Conservation (phyloP, 768 basidiomycete species). For the Sutorius australiensis region DNA sequence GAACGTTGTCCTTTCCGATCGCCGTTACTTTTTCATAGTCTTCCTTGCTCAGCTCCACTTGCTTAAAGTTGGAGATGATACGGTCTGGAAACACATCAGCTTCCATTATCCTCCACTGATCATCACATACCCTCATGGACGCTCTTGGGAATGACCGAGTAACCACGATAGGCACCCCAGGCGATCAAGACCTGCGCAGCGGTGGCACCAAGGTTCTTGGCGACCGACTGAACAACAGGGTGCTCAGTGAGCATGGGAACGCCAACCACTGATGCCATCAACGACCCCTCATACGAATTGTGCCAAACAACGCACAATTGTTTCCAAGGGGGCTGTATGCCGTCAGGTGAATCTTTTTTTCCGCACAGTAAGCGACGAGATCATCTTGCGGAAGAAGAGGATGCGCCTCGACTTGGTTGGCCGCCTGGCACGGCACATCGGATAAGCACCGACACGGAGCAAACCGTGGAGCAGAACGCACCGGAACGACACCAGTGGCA, state of each 20-base stretch:
- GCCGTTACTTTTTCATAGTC: conserved; percentile 54
- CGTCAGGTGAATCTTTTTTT: conserved; percentile 68
- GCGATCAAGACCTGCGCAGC: conserved; percentile 81
- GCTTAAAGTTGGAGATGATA: conserved; percentile 74
- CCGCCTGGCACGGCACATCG: conserved; percentile 35
- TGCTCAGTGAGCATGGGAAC: conserved; percentile 68
- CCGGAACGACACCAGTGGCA: conserved; percentile 71
- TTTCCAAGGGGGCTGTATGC: conserved; percentile 77
- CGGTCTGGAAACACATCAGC: conserved; percentile 38
- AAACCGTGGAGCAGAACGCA: conserved; percentile 27
- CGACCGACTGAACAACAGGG: conserved; percentile 56
- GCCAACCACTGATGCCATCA: conserved; percentile 43
- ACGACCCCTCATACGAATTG: background rate
- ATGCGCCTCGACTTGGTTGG: conserved; percentile 84
- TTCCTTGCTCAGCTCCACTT: conserved; percentile 60
- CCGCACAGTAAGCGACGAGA: conserved; percentile 63
- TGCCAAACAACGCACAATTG: conserved; percentile 49
- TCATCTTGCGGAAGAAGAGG: conserved; percentile 75
- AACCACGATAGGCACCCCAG: conserved; percentile 73
- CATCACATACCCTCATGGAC: conserved; percentile 51
- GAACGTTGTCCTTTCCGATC: conserved; percentile 37
- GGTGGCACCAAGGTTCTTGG: conserved; percentile 57
- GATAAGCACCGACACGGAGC: background rate
- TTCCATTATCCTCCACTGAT: background rate
- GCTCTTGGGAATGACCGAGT: conserved; percentile 82